Base-by-base conservation (phyloP, 306 rosid species). In the Pyrus betulifolia region DNA sequence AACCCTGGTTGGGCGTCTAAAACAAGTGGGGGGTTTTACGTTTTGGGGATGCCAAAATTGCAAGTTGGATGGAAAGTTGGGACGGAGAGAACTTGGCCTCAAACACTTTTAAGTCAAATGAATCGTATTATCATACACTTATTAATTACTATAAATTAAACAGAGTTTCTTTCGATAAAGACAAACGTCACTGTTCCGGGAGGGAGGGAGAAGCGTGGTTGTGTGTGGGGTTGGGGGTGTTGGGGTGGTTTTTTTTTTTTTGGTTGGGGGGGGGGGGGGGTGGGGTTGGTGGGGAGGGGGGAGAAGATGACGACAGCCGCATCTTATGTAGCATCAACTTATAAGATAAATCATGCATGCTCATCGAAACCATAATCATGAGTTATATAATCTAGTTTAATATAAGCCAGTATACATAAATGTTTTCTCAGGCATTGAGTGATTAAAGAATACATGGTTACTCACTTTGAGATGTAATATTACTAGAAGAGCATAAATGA, bases 101-200 rank as follows among this genome's bases (percentile, higher is more conserved):
- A 71, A 72, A 21, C 4, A 33, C 14, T 42, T 42, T 22, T 1
- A 62, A 71, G 82, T 72, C 77, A 42, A 70, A 64, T 8, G 45
- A 66, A 74, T 55, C 69, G 11, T 6, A 42, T 22, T 21, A 8
- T 74, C 8, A 0, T 46, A 23, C 13, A 10, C 40, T 18, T 13
- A 25, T 19, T 21, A 72, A n/a, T 23, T 18, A 67, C 33, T 17
- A 67, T 67, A n/a, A 42, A 67, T 42, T 42, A 67, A 27, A 28
- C 5, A 22, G 28, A 10, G 61, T 68, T 60, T 70, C 60, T 49
- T 45, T 44, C 31, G 28, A 78, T 78, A 57, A 70, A 74, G 46
- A 46, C 68, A 78, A 79, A 79, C 86, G 86, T 79, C 83, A 83
- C 78, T 78, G 78, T n/a, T 57, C 80, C 18, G 86, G 77, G 4